These are phyloP conservation scores for Sugiyamaella chiloensis DNA, from an alignment of 805 yeast genomes.

Conservation along the genomic window DNA sequence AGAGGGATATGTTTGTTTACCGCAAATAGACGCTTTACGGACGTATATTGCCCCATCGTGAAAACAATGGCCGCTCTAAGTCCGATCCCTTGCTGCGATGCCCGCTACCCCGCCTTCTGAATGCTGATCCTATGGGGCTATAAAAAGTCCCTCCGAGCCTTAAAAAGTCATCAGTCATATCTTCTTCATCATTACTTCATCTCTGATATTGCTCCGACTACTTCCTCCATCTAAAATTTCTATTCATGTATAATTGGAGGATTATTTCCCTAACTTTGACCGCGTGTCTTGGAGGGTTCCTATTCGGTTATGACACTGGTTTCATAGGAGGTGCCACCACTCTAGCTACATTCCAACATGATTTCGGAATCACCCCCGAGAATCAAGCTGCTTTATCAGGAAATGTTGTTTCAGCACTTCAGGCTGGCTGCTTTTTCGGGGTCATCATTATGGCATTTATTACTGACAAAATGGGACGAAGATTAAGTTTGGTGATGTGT, in stretches of 20 bases:
- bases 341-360: constrained; percentile 61
- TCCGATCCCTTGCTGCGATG: too few species aligned
- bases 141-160: too few species aligned
- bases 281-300: constrained; percentile 13
- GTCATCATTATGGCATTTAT: constrained; percentile 47
- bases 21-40: too few species aligned
- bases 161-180: too few species aligned
- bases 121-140: too few species aligned
- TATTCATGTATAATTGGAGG: constrained; percentile 9
- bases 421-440: constrained; percentile 77
- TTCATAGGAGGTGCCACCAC: constrained; percentile 62
- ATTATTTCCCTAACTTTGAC: constrained; percentile 6
- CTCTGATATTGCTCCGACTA: too few species aligned
- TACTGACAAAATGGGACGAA: constrained; percentile 73
- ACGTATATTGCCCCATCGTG: too few species aligned
- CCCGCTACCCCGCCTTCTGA: too few species aligned
- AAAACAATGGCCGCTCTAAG: too few species aligned
- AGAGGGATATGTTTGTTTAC: too few species aligned
- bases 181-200: too few species aligned
- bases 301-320: constrained; percentile 15
- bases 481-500: constrained; percentile 58
- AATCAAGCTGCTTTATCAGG: constrained; percentile 56
- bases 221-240: too few species aligned
- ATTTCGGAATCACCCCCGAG: constrained; percentile 46
- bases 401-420: constrained; percentile 71